A percentile compares a stretch with the other conserved stretches of the same genome.
phyloP scores from a whole-genome alignment of 192 early-diverging fungal genomes.

The Rhizophagus sp. region DNA sequence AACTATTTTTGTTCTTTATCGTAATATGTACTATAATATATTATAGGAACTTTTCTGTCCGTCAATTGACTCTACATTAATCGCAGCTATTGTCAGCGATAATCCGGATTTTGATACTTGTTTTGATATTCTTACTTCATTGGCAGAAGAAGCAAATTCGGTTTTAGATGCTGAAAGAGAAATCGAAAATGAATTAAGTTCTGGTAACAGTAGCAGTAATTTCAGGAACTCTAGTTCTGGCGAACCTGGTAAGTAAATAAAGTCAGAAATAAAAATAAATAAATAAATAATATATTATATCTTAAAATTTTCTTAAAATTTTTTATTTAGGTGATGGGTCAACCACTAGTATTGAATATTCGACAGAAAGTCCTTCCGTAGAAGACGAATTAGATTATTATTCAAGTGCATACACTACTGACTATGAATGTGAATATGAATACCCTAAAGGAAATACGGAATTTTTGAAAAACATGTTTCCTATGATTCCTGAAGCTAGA shows the following conservation, averaged over 20 bases:
- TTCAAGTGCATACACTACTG: no score
- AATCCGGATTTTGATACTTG: not conserved
- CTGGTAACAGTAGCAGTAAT: not conserved
- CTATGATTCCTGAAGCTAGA: not conserved
- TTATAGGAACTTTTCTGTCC: slow-evolving; percentile 3
- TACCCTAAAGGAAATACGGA: not conserved
- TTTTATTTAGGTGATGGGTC: not conserved
- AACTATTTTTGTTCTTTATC: not conserved
- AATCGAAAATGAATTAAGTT: not conserved
- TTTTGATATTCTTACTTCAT: not conserved
- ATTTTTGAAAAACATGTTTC: slow-evolving; percentile 20
- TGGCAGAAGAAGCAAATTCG: slow-evolving; percentile 11
- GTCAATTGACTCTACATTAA: slow-evolving; percentile 14
- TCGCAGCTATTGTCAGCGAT: slow-evolving; percentile 1
- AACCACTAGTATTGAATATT: not conserved
- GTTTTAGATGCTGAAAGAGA: slow-evolving; percentile 8
- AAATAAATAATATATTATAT: not conserved
- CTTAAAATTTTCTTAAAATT: not conserved
- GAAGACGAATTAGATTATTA: not conserved
- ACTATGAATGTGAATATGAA: not conserved
- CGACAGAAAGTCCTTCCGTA: not conserved
- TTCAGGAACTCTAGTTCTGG: not conserved
- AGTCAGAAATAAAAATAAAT: not conserved
- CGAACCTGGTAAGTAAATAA: not conserved
- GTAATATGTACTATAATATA: not conserved